These are phyloP conservation scores for Fusarium sp. DNA, from an alignment of 2,329 filamentous ascomycete species.

Conservation along the genomic window DNA sequence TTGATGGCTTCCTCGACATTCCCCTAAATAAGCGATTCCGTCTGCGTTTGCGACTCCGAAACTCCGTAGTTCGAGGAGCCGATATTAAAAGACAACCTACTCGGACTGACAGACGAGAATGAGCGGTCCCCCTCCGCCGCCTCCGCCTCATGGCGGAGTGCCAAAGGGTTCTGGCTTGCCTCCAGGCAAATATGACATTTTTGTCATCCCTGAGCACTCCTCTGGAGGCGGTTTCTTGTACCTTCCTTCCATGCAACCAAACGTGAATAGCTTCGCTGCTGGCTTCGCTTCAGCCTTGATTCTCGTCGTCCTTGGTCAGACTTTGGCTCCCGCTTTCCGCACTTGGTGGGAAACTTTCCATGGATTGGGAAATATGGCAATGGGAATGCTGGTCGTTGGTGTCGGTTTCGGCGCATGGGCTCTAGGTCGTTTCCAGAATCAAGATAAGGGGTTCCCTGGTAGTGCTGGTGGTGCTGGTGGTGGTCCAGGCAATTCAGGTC, in stretches of 20 bases:
- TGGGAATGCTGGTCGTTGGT: conserved; percentile 76
- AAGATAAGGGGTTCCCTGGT: conserved; percentile 39
- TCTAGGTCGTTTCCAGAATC: conserved; percentile 52
- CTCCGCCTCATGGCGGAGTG: conserved; percentile 85
- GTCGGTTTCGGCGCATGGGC: conserved; percentile 85
- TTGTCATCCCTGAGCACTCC: conserved; percentile 93
- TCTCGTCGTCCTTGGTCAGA: conserved; percentile 77
- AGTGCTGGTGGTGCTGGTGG: conserved; percentile 27
- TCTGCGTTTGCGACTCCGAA: conserved; percentile 23
- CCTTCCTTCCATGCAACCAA: conserved; percentile 87
- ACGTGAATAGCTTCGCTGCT: conserved; percentile 90
- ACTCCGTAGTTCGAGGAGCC: conserved; percentile 19
- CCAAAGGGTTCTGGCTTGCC: conserved; percentile 79
- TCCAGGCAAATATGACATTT: conserved; percentile 94
- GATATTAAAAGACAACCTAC: conserved; percentile 18
- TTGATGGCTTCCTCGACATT: conserved; percentile 48
- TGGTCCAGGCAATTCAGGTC: conserved; percentile 37
- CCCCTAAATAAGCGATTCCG: conserved; percentile 41
- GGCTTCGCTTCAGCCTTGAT: conserved; percentile 83
- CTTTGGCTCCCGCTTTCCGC: conserved; percentile 77
- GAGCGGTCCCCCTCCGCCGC: conserved; percentile 79
- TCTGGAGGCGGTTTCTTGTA: conserved; percentile 91
- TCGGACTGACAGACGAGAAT: conserved; percentile 49
- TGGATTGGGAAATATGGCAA: conserved; percentile 77
- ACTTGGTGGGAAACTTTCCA: conserved; percentile 78